Conservation (phyloP, 2,329 filamentous ascomycete species). For the Geosmithia flava region DNA sequence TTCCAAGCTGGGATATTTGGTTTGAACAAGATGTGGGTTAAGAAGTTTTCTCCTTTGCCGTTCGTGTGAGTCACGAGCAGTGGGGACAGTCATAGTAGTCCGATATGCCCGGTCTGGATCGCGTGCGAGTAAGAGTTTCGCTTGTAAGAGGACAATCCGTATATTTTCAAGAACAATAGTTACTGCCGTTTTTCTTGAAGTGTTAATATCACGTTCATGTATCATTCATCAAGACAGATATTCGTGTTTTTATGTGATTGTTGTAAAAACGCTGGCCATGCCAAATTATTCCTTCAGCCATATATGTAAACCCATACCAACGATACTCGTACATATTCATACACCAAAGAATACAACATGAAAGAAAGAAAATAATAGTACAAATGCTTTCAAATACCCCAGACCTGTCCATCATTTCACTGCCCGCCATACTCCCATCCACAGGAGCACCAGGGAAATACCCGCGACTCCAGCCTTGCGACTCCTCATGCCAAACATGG, state of each 20-base stretch:
- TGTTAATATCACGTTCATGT: no score
- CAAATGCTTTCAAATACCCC: not conserved
- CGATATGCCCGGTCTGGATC: not conserved
- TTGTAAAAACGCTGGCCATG: no score
- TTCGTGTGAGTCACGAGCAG: not conserved
- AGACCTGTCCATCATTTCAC: conserved; percentile 30
- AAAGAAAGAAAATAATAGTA: no score
- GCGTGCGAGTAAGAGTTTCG: no score
- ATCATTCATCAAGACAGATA: no score
- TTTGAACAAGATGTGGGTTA: not conserved
- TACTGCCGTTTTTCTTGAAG: no score
- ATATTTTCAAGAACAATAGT: no score
- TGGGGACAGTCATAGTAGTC: not conserved
- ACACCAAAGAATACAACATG: not conserved
- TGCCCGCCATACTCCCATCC: conserved; percentile 58
- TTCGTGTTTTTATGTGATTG: no score
- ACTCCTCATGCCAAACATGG: conserved; percentile 60
- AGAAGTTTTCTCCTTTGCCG: not conserved
- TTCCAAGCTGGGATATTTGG: not conserved
- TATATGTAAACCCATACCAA: no score
- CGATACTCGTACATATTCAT: no score
- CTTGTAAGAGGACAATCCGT: no score
- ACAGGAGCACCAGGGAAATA: conserved; percentile 55
- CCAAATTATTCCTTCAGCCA: no score
- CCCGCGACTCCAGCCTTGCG: conserved; percentile 53